phyloP scores from a whole-genome alignment of 2,329 filamentous ascomycete genomes.

The Hymenoscyphus albidus region DNA sequence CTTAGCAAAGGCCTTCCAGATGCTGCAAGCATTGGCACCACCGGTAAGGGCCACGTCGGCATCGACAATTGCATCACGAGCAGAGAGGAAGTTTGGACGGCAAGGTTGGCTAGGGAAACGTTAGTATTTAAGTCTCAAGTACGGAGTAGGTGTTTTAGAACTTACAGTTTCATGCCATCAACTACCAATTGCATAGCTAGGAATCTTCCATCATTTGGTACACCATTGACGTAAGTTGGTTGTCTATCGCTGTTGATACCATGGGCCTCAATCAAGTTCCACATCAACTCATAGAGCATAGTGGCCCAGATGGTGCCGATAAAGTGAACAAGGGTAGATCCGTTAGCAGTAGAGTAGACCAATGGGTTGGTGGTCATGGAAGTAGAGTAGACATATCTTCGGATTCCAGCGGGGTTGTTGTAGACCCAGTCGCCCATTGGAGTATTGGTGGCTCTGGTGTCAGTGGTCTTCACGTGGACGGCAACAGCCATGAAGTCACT shows the following conservation, averaged over 20 bases:
- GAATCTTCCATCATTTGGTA: conserved; percentile 51
- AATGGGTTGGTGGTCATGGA: conserved; percentile 46
- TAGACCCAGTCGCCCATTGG: conserved; percentile 48
- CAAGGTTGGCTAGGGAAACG: conserved; percentile 44
- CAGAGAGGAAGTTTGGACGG: conserved; percentile 50
- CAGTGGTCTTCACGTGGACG: conserved; percentile 43
- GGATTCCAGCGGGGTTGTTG: conserved; percentile 44
- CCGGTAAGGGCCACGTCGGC: conserved; percentile 50
- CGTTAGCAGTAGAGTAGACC: conserved; percentile 45
- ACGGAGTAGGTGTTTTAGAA: conserved; percentile 2
- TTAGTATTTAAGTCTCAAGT: conserved; percentile 5
- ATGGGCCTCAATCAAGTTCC: conserved; percentile 54
- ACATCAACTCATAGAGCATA: conserved; percentile 53
- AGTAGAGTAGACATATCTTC: conserved; percentile 50
- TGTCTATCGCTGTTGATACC: conserved; percentile 44
- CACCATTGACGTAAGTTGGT: conserved; percentile 43
- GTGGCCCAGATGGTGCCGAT: conserved; percentile 51
- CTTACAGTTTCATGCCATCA: conserved; percentile 46
- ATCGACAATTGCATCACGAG: conserved; percentile 53
- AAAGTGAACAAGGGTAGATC: conserved; percentile 40
- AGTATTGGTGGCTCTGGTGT: conserved; percentile 46
- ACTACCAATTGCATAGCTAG: conserved; percentile 41
- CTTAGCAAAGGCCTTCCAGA: conserved; percentile 56
- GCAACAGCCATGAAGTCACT: conserved; percentile 52
- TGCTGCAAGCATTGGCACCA: conserved; percentile 47